Percentiles rank a stretch among this genome's conserved stretches.
These are phyloP conservation scores for Babesia bovis DNA, from an alignment of 169 alveolate genomes.

Conservation along the genomic window DNA sequence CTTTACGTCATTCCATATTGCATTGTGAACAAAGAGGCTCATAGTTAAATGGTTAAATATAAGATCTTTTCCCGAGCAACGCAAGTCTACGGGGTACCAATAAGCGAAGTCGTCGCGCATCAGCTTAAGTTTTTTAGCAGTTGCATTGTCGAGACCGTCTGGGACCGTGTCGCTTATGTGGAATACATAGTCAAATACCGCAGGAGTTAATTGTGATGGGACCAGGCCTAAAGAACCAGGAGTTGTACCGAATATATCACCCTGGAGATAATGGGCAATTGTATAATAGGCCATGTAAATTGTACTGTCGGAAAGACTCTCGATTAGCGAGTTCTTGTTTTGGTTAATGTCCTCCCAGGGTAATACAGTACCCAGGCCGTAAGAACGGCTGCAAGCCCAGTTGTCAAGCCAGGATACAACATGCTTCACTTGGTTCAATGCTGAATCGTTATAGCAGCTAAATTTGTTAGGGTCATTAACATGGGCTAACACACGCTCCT, in stretches of 20 bases:
- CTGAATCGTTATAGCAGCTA: slow-evolving; percentile 75
- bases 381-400: slow-evolving; percentile 98
- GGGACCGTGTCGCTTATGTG: slow-evolving; percentile 83
- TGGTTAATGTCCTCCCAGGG: slow-evolving; percentile 64
- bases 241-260: slow-evolving; percentile 85
- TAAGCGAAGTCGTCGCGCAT: slow-evolving; percentile 91
- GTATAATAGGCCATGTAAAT: slow-evolving; percentile 99
- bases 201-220: slow-evolving; percentile 89
- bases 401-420: slow-evolving; percentile 90
- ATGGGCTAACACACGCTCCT: slow-evolving; percentile 86
- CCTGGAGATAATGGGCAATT: slow-evolving; percentile 94
- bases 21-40: slow-evolving; percentile 98
- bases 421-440: slow-evolving; percentile 86
- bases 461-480: slow-evolving; percentile 73
- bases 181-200: slow-evolving; percentile 94
- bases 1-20: slow-evolving; percentile 90
- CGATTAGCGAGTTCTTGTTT: slow-evolving; percentile 89
- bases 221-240: slow-evolving; percentile 85
- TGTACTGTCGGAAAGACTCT: slow-evolving; percentile 98
- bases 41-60: slow-evolving; percentile 97
- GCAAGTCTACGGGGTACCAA: slow-evolving; percentile 90
- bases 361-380: slow-evolving; percentile 96
- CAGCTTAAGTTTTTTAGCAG: slow-evolving; percentile 60
- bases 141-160: slow-evolving; percentile 72
- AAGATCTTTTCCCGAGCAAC: slow-evolving; percentile 97